phyloP scores from a whole-genome alignment of 1,284 basidiomycete species.

The Ceratobasidium sp. region DNA sequence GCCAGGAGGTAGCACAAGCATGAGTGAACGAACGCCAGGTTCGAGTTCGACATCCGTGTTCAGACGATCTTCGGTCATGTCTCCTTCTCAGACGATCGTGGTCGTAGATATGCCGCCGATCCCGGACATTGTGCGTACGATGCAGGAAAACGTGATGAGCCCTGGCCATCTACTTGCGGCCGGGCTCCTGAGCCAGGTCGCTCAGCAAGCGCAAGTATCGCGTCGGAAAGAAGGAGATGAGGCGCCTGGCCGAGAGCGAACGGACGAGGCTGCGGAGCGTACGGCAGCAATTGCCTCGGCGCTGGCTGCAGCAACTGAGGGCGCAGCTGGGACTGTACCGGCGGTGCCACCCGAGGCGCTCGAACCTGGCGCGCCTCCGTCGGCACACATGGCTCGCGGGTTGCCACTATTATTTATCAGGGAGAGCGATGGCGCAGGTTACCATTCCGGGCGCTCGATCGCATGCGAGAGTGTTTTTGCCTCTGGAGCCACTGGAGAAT shows the following conservation, averaged over 20 bases:
- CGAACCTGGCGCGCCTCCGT: conserved; percentile 36
- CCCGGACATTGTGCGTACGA: conserved; percentile 40
- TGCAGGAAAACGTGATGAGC: conserved; percentile 39
- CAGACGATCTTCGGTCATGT: conserved; percentile 27
- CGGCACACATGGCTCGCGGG: conserved; percentile 63
- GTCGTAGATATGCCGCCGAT: conserved; percentile 76
- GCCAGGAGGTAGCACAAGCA: background rate
- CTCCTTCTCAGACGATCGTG: conserved; percentile 73
- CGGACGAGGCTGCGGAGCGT: conserved; percentile 22
- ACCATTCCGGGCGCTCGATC: conserved; percentile 83
- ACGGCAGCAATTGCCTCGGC: conserved; percentile 28
- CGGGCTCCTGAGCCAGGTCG: conserved; percentile 33
- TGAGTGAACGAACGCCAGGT: background rate
- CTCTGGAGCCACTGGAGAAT: conserved; percentile 37
- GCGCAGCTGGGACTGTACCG: conserved; percentile 47
- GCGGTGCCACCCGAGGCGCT: conserved; percentile 46
- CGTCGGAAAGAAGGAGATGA: conserved; percentile 12
- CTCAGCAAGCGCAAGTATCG: conserved; percentile 26
- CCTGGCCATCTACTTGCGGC: conserved; percentile 32
- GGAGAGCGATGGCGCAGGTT: conserved; percentile 77
- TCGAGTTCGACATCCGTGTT: conserved; percentile 36
- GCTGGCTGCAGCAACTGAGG: conserved; percentile 32
- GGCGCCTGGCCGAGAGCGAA: conserved; percentile 10
- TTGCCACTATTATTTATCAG: conserved; percentile 77
- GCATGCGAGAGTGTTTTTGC: conserved; percentile 78